A percentile compares a stretch with the other conserved stretches of the same genome.
Evolutionary conservation across 2,329 filamentous ascomycete genomes (phyloP).

Genomic region (Aureobasidium sp.): DNA sequence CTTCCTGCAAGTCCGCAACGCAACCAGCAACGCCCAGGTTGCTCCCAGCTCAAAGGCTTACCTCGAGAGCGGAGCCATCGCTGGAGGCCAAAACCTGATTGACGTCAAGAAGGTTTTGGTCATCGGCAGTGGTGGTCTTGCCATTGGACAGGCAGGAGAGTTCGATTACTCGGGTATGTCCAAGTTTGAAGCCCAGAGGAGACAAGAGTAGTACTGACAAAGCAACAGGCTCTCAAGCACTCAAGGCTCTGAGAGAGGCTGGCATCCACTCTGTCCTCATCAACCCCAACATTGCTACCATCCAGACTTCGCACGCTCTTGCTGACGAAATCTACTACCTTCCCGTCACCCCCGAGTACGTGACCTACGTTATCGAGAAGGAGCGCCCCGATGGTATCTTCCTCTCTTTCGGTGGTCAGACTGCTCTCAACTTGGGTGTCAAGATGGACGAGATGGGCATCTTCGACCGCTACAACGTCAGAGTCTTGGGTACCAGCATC

Average conservation of each 20-base stretch:
- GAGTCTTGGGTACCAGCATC: constrained; percentile 90
- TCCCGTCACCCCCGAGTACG: constrained; percentile 94
- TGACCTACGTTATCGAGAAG: constrained; percentile 92
- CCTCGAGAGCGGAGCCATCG: constrained; percentile 77
- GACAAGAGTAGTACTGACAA: neutral
- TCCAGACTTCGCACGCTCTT: constrained; percentile 92
- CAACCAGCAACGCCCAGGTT: constrained; percentile 45
- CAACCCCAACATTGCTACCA: constrained; percentile 97
- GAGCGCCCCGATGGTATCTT: constrained; percentile 96
- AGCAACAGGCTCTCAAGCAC: constrained; percentile 72
- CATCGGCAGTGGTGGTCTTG: constrained; percentile 88
- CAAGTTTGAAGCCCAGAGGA: neutral
- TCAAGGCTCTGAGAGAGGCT: constrained; percentile 95
- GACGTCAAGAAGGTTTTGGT: constrained; percentile 96
- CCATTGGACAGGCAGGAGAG: constrained; percentile 95
- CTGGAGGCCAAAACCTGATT: constrained; percentile 64
- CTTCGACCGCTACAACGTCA: constrained; percentile 91
- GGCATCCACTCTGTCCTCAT: constrained; percentile 85
- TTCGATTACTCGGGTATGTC: constrained; percentile 92
- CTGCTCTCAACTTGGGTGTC: constrained; percentile 90
- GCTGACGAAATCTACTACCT: constrained; percentile 98
- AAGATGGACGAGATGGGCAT: constrained; percentile 94
- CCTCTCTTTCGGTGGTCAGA: constrained; percentile 94
- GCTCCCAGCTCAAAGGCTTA: constrained; percentile 80
- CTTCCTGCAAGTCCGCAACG: constrained; percentile 17